Conservation (phyloP, 2,329 filamentous ascomycete species). For the Juglanconis sp. region DNA sequence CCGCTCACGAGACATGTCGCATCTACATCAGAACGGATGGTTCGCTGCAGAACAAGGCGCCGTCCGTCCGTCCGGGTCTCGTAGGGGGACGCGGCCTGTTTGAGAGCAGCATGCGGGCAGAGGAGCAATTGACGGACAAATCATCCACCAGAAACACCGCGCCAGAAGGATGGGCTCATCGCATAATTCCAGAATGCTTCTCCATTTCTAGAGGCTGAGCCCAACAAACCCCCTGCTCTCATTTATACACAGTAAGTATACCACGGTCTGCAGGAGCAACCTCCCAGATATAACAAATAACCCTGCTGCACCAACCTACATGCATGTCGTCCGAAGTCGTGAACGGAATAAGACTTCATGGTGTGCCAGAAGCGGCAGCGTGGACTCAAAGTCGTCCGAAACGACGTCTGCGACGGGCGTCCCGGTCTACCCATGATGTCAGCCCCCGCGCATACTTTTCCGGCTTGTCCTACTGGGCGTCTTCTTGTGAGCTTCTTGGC, state of each 20-base stretch:
- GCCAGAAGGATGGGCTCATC: conserved; percentile 2
- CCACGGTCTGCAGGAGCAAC: neutral
- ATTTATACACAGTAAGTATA: neutral
- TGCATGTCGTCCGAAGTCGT: too few species aligned
- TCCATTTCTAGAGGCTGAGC: conserved; percentile 8
- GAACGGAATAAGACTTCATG: too few species aligned
- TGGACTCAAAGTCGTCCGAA: too few species aligned
- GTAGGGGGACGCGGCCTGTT: neutral
- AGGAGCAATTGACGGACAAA: conserved; percentile 2
- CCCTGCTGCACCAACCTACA: too few species aligned
- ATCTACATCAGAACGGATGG: neutral
- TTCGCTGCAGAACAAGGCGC: neutral
- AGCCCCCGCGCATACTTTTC: too few species aligned
- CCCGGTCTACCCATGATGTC: too few species aligned
- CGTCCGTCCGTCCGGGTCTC: neutral
- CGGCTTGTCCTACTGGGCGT: too few species aligned
- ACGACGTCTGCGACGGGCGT: too few species aligned
- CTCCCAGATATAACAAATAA: neutral
- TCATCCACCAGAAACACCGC: neutral
- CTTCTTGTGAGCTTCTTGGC: too few species aligned
- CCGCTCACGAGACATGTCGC: neutral
- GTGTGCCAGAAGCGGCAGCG: too few species aligned
- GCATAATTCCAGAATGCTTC: conserved; percentile 13
- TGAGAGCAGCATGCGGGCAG: neutral
- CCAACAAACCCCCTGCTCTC: neutral